Evolutionary conservation across 305 asterid genomes (phyloP), one percentile per base, ranked within the genome.

Genomic region (Andrographis paniculata): DNA sequence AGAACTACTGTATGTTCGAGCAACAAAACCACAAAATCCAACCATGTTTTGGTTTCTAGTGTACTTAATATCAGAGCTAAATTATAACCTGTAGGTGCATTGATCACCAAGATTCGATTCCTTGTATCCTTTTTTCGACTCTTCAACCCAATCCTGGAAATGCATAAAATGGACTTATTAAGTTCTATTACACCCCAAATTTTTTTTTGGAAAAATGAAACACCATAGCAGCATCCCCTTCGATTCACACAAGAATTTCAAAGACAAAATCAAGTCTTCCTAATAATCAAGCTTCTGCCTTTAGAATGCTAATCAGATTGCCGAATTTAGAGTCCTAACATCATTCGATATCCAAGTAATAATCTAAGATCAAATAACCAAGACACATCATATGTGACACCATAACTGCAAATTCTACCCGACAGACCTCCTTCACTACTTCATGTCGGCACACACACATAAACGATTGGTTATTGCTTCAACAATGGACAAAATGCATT

Each of bases 41-140:
- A n/a, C n/a, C n/a, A n/a, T n/a, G n/a, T n/a, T n/a, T n/a, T n/a
- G n/a, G n/a, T n/a, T n/a, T n/a, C n/a, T n/a, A n/a, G n/a, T n/a
- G n/a, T n/a, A n/a, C n/a, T n/a, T n/a, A n/a, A n/a, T n/a, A n/a
- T n/a, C n/a, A n/a, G n/a, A n/a, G n/a, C n/a, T n/a, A n/a, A n/a
- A n/a, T n/a, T n/a, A 59, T 44, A 35, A 62, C 97, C 93, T 85
- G 61, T 89, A 78, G 24, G 86, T 80, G 72, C 98, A 89, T 50
- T 89, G 95, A 41, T 74, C 82, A 67, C 61, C 93, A 42, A 89
- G 77, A 51, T 63, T 82, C 18, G 96, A 89, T 42, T 75, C 72
- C 60, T 75, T 76, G 74, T 54, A 89, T 37, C 94, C 92, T 18
- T 48, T 47, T 17, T 73, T 47, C 31, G 63, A 52, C 60, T 80